A percentile compares a stretch with the other conserved stretches of the same genome.
phyloP scores from a whole-genome alignment of 2,329 filamentous ascomycete species.

The Fusarium sp. region DNA sequence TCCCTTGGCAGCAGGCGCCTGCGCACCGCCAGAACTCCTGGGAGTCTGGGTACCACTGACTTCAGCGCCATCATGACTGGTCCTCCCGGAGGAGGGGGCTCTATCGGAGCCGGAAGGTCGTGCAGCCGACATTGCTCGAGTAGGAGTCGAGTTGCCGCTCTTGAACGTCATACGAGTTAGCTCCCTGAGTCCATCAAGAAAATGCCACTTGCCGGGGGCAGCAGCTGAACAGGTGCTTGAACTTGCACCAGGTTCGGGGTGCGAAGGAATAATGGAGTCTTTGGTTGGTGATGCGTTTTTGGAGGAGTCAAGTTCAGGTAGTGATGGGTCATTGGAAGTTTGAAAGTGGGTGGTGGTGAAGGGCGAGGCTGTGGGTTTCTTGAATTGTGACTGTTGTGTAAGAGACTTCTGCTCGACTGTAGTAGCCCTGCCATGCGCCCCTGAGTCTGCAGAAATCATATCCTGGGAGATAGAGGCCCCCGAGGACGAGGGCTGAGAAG shows the following conservation, averaged over 20 bases:
- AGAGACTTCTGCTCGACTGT: conserved; percentile 41
- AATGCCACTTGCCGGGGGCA: conserved; percentile 68
- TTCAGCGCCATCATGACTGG: conserved; percentile 59
- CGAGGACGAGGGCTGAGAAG: conserved; percentile 62
- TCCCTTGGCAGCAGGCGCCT: conserved; percentile 81
- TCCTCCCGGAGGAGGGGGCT: conserved; percentile 54
- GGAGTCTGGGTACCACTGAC: conserved; percentile 68
- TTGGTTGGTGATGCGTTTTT: conserved; percentile 38
- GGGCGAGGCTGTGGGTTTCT: conserved; percentile 41
- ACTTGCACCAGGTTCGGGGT: conserved; percentile 63
- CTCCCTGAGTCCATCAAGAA: conserved; percentile 79
- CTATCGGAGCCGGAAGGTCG: conserved; percentile 65
- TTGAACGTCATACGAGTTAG: conserved; percentile 88
- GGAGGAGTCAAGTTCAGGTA: conserved; percentile 39
- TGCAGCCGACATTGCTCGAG: conserved; percentile 81
- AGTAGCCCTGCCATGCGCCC: conserved; percentile 43
- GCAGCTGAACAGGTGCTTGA: conserved; percentile 57
- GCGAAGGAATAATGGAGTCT: conserved; percentile 38
- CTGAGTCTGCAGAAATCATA: conserved; percentile 45
- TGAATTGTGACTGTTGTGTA: conserved; percentile 39
- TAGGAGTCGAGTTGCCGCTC: conserved; percentile 93
- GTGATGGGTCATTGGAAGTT: conserved; percentile 43
- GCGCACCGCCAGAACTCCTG: conserved; percentile 63
- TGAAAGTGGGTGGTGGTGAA: conserved; percentile 49
- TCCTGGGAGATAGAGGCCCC: conserved; percentile 51